These are phyloP conservation scores for Rhizopogon salebrosus DNA, from an alignment of 768 basidiomycete species.

Conservation along the genomic window DNA sequence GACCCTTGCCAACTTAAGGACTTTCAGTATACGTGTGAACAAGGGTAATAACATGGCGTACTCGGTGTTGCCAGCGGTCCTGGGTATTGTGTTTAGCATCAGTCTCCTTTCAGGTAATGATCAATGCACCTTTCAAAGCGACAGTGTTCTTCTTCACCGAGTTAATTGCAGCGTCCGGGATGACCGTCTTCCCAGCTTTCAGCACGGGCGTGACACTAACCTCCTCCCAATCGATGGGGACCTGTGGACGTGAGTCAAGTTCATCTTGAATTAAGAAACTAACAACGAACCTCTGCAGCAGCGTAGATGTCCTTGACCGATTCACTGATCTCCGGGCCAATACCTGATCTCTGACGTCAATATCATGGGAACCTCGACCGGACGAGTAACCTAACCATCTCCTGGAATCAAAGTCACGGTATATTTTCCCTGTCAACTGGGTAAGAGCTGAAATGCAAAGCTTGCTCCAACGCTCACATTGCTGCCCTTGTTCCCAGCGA, in stretches of 20 bases:
- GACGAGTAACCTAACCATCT: slow-evolving; percentile 56
- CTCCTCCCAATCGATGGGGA: slow-evolving; percentile 99
- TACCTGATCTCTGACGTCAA: slow-evolving; percentile 51
- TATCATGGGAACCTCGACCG: slow-evolving; percentile 17
- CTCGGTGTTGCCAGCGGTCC: slow-evolving; percentile 97
- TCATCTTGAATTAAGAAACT: neutral
- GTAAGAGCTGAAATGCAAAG: neutral
- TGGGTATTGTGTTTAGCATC: slow-evolving; percentile 24
- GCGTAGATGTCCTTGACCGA: slow-evolving; percentile 91
- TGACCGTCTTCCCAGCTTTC: slow-evolving; percentile 94
- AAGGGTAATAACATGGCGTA: slow-evolving; percentile 36
- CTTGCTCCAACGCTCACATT: slow-evolving; percentile 52
- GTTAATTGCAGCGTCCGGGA: slow-evolving; percentile 85
- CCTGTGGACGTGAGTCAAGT: slow-evolving; percentile 43
- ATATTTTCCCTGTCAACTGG: slow-evolving; percentile 77
- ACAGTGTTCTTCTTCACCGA: slow-evolving; percentile 97
- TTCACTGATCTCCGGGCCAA: slow-evolving; percentile 98
- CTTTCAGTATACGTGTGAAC: slow-evolving; percentile 10
- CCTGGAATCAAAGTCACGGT: slow-evolving; percentile 95
- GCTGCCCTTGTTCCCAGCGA: slow-evolving; percentile 83
- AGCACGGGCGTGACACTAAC: slow-evolving; percentile 93
- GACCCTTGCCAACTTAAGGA: slow-evolving; percentile 90
- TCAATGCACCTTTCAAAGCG: slow-evolving; percentile 80
- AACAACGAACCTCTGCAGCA: slow-evolving; percentile 65
- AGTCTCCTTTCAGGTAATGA: neutral